Percentiles rank a stretch among this genome's conserved stretches.
phyloP scores from a whole-genome alignment of 2,329 filamentous ascomycete genomes.

The Paraphoma chrysanthemicola region DNA sequence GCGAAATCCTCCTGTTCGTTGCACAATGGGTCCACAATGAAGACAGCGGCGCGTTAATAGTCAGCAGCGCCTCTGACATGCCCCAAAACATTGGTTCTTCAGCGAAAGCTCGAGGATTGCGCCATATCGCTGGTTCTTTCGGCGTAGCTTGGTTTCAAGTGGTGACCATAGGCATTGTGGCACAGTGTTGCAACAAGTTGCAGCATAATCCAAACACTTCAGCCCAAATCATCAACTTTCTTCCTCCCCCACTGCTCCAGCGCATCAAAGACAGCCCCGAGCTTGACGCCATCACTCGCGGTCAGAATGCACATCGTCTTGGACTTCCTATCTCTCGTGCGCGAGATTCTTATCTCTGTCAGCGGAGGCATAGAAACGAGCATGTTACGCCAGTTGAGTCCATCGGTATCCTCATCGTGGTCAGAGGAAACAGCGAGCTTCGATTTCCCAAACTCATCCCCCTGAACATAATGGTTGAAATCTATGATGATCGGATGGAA shows the following conservation, averaged over 20 bases:
- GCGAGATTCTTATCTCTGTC: conserved; percentile 3
- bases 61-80: no score
- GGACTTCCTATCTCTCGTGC: neutral
- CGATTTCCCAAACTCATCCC: neutral
- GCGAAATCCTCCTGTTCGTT: no score
- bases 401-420: neutral
- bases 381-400: conserved; percentile 3
- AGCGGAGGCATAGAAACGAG: conserved; percentile 8
- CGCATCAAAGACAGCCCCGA: conserved; percentile 4
- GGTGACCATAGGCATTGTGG: neutral
- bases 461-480: conserved; percentile 3
- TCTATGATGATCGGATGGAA: conserved; percentile 5
- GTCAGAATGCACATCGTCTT: neutral
- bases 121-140: no score
- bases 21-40: no score
- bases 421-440: neutral
- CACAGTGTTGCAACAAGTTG: neutral
- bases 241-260: conserved; percentile 1
- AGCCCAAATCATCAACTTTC: neutral
- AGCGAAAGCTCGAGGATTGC: no score
- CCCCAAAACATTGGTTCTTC: no score
- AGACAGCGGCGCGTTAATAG: no score
- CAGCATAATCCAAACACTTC: conserved; percentile 5
- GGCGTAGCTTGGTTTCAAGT: no score
- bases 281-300: conserved; percentile 5